Evolutionary conservation across 441 rosid genomes (phyloP), one percentile per base, ranked within the genome.

Genomic region (Gossypium gossypioides): DNA sequence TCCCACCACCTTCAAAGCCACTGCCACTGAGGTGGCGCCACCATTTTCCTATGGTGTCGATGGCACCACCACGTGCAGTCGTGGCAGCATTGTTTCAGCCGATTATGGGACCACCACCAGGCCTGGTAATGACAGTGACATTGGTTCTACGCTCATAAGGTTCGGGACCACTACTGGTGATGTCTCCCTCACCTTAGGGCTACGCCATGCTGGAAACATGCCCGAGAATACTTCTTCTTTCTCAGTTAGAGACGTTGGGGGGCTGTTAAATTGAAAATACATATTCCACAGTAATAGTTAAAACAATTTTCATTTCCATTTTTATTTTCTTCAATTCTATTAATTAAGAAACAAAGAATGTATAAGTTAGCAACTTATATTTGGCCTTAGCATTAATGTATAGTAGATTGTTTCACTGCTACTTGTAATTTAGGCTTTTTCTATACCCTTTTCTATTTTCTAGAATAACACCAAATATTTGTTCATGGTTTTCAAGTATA

Each of bases 101-200:
- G 88, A 80, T 56, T 85, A 80, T 61, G 86, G 85, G 79, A 10
- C 22, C 60, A 55, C n/a, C n/a, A 78, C 85, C 83, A 77, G 75
- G 52, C 12, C 80, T 48, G 85, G 58, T 70, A 72, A 71, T 72
- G 67, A 72, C 66, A 81, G 80, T 21, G 81, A 59, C 68, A 77
- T 77, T 12, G 84, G 87, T 4, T 74, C 88, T 0, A 69, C 86
- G 24, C 86, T 82, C 44, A 83, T 89, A 71, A 83, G 93, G 76
- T 85, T 86, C 19, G 94, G 97, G 87, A 82, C 94, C 78, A 79
- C 89, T 24, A 74, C 84, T 25, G 94, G 95, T n/a, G 97, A 94
- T 71, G 99, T 94, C 76, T 94, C 99, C 7, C 97, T 94, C 83
- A 94, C 99, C 44, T 83, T 94, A 79, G 99, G 99, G 84, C 82